These are phyloP conservation scores for Solanum corneliomulleri DNA, from an alignment of 257 asterid species.

Conservation along the genomic window DNA sequence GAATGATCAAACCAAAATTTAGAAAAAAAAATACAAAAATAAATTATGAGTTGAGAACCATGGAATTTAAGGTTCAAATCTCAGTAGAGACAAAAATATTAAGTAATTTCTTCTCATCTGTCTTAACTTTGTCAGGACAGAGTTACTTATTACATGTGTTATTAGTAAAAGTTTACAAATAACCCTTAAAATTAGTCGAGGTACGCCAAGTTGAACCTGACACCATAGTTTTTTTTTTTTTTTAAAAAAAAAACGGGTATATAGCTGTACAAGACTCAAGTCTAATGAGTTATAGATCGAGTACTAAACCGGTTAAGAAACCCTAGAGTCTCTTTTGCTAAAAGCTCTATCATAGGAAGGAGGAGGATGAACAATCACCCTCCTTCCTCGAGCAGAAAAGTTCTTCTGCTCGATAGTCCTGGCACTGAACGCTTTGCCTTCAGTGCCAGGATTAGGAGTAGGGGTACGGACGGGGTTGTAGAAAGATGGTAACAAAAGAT, in stretches of 20 bases:
- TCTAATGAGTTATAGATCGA: not conserved
- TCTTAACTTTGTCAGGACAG: not conserved
- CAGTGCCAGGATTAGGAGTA: constrained; percentile 10
- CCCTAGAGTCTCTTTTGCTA: not conserved
- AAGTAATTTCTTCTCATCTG: not conserved
- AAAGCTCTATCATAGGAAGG: not conserved
- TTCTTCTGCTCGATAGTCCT: constrained; percentile 21
- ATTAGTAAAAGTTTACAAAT: not conserved
- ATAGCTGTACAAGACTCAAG: not conserved
- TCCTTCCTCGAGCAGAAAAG: constrained; percentile 14
- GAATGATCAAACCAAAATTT: not conserved
- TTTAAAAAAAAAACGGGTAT: not conserved
- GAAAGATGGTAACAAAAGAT: not conserved
- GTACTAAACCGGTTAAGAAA: not conserved
- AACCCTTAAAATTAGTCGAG: not conserved
- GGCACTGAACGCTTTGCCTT: constrained; percentile 7
- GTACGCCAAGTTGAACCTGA: not conserved
- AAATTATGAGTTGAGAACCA: not conserved
- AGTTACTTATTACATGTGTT: not conserved
- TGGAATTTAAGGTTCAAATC: not conserved
- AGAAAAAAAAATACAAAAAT: too few species aligned
- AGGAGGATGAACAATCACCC: constrained; percentile 5
- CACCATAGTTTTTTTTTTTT: not conserved
- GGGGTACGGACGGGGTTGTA: not conserved
- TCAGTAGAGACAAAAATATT: not conserved